Percentiles rank a stretch among this genome's conserved stretches.
Conservation (phyloP, 345 rosid species). For the Pelargonium nanum region DNA sequence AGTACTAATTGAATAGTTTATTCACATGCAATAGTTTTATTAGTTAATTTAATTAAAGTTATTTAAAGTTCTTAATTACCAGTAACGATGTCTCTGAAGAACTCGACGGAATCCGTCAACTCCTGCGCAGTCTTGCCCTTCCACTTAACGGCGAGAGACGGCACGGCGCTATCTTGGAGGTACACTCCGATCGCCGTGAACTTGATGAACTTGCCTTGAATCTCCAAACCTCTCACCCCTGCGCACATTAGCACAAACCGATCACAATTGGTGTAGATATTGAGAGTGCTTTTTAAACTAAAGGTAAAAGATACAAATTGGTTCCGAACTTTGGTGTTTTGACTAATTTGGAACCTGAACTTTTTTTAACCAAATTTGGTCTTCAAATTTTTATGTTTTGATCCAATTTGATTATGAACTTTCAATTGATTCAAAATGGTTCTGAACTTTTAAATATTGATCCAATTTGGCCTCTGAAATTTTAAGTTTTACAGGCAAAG, state of each 20-base stretch:
- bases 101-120: constrained; percentile 50
- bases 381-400: too few relatives aligned
- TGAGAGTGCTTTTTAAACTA: too few relatives aligned
- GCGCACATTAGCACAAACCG: constrained; percentile 8
- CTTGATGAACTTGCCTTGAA: constrained; percentile 59
- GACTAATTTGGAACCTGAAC: too few relatives aligned
- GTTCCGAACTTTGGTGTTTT: too few relatives aligned
- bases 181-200: constrained; percentile 81
- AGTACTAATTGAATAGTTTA: neutral
- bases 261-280: too few relatives aligned
- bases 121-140: constrained; percentile 44
- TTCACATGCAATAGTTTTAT: neutral
- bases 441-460: too few relatives aligned
- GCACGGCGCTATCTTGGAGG: constrained; percentile 45
- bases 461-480: too few relatives aligned
- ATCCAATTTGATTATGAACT: too few relatives aligned
- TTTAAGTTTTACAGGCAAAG: too few relatives aligned
- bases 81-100: constrained; percentile 68
- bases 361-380: too few relatives aligned
- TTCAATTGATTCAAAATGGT: too few relatives aligned
- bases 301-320: too few relatives aligned
- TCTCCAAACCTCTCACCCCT: constrained; percentile 76
- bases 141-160: constrained; percentile 58
- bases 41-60: neutral
- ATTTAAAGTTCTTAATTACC: constrained; percentile 22